These are phyloP conservation scores for Oleoguttula mirabilis DNA, from an alignment of 495 filamentous ascomycete species.

Conservation along the genomic window DNA sequence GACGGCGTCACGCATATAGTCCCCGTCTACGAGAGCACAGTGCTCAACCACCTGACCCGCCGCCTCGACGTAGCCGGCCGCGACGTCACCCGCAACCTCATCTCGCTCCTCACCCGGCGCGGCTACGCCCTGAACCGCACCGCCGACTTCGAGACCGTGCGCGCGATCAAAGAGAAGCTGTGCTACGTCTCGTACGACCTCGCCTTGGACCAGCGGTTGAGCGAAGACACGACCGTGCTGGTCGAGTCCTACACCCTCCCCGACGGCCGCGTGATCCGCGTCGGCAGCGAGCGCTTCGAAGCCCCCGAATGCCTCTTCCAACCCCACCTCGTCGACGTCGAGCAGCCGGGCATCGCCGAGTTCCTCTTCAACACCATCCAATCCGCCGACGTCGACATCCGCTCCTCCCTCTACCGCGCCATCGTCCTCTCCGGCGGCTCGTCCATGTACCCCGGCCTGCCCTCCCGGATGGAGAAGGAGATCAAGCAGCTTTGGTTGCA, in stretches of 20 bases:
- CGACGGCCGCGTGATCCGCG: conserved; percentile 87
- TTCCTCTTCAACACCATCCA: conserved; percentile 98
- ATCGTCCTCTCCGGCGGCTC: conserved; percentile 92
- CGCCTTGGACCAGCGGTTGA: conserved; percentile 86
- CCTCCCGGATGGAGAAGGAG: conserved; percentile 92
- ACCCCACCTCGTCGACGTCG: conserved; percentile 93
- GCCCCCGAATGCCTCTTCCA: conserved; percentile 98
- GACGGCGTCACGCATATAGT: conserved; percentile 98
- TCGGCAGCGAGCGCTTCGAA: conserved; percentile 94
- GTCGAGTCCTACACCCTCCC: conserved; percentile 96
- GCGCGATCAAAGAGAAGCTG: conserved; percentile 93
- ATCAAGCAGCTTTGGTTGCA: conserved; percentile 98
- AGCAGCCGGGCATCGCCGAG: conserved; percentile 93
- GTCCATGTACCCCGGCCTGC: conserved; percentile 97
- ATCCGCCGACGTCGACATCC: conserved; percentile 85
- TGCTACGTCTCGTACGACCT: conserved; percentile 99
- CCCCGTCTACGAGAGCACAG: conserved; percentile 92
- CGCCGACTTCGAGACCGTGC: conserved; percentile 97
- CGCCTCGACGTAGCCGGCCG: conserved; percentile 91
- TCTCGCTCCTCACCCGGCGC: conserved; percentile 83
- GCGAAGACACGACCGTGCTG: conserved; percentile 93
- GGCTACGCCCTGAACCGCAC: conserved; percentile 97
- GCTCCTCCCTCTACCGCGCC: conserved; percentile 86
- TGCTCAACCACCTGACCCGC: conserved; percentile 90
- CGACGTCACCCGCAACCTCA: conserved; percentile 94